Percentiles rank a stretch among this genome's conserved stretches.
These are phyloP conservation scores for Evernia prunastri DNA, from an alignment of 495 filamentous ascomycete genomes.

Conservation along the genomic window DNA sequence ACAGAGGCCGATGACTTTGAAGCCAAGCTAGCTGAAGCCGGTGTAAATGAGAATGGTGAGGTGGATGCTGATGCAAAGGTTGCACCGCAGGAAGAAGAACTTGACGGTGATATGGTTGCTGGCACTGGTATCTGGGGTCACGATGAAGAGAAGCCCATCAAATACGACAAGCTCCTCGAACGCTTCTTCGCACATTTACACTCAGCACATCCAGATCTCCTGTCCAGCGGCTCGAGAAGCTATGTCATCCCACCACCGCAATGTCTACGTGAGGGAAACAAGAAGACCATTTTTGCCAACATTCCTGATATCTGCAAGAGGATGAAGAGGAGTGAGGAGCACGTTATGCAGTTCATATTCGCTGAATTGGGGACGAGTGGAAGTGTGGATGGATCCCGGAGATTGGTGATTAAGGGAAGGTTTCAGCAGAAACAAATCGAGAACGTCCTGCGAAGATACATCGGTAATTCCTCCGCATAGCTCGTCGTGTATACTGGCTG, in stretches of 20 bases:
- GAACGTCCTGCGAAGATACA: constrained; percentile 88
- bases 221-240: constrained; percentile 76
- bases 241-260: constrained; percentile 99
- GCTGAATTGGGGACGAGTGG: constrained; percentile 96
- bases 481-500: constrained; percentile 12
- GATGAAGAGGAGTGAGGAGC: constrained; percentile 96
- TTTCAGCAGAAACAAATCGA: constrained; percentile 99
- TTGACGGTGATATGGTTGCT: constrained; percentile 73
- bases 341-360: constrained; percentile 94
- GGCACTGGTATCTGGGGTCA: constrained; percentile 94
- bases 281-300: constrained; percentile 99
- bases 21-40: constrained; percentile 69
- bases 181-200: constrained; percentile 91
- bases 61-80: constrained; percentile 40
- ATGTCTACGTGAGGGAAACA: constrained; percentile 98
- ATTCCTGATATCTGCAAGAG: constrained; percentile 85
- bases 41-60: constrained; percentile 46
- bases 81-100: constrained; percentile 41
- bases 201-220: constrained; percentile 89
- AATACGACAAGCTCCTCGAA: constrained; percentile 73
- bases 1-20: constrained; percentile 70
- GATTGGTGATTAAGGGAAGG: constrained; percentile 95
- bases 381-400: constrained; percentile 83
- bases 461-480: constrained; percentile 55
- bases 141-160: constrained; percentile 65